phyloP scores from a whole-genome alignment of 139 green algal species.

The Coccomyxa sp. region DNA sequence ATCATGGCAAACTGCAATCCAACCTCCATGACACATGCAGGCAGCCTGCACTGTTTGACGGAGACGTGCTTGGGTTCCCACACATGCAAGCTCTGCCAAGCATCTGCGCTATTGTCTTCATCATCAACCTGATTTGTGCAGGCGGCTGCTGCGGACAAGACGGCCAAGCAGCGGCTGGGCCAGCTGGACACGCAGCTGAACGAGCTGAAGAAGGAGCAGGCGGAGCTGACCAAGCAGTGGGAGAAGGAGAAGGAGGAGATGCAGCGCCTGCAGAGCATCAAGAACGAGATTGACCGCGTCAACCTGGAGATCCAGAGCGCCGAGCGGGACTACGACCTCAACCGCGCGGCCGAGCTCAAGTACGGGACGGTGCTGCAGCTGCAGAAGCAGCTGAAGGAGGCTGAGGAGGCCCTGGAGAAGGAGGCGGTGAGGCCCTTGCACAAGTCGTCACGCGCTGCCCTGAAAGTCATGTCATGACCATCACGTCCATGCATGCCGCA shows the following conservation, averaged over 20 bases:
- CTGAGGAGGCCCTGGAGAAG: constrained; percentile 51
- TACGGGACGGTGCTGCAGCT: constrained; percentile 92
- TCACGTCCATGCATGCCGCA: too few species aligned
- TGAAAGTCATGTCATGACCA: too few species aligned
- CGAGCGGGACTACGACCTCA: constrained; percentile 96
- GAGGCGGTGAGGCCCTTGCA: constrained; percentile 14
- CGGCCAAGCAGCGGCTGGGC: constrained; percentile 58
- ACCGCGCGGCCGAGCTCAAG: constrained; percentile 94
- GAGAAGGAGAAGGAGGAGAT: constrained; percentile 79
- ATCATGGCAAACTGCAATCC: too few species aligned
- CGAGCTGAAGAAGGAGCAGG: constrained; percentile 76
- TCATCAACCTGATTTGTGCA: not conserved
- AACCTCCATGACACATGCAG: too few species aligned
- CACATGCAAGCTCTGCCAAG: too few species aligned
- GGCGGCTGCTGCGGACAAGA: constrained; percentile 39
- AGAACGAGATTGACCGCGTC: constrained; percentile 64
- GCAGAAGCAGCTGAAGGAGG: constrained; percentile 77
- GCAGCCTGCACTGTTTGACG: too few species aligned
- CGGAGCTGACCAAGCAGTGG: constrained; percentile 71
- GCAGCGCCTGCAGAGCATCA: constrained; percentile 70
- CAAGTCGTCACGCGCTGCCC: too few species aligned
- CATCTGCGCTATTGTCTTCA: not conserved
- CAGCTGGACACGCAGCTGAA: constrained; percentile 75
- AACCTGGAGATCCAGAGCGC: constrained; percentile 68
- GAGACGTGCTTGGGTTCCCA: too few species aligned